Evolutionary conservation across 495 filamentous ascomycete species (phyloP).

Genomic region (Penicillium cinerascens): DNA sequence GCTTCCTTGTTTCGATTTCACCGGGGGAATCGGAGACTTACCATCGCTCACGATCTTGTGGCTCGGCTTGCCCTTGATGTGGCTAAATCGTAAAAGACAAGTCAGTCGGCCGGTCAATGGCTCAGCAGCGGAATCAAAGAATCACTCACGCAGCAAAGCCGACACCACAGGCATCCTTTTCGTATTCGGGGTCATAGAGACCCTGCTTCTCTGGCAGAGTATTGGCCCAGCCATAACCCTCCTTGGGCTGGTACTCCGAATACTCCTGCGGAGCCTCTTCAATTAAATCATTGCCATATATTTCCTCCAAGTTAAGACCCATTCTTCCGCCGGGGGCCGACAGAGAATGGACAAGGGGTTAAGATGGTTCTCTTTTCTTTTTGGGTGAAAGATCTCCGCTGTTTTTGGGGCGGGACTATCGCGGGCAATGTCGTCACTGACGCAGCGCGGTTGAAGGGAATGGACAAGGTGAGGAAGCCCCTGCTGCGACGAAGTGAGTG

Average conservation of each 20-base stretch:
- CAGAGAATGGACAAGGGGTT: constrained; percentile 40
- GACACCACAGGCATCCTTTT: constrained; percentile 99
- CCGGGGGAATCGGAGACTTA: constrained; percentile 43
- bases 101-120: constrained; percentile 13
- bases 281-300: constrained; percentile 59
- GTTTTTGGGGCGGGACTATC: constrained; percentile 15
- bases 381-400: constrained; percentile 18
- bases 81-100: constrained; percentile 49
- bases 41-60: constrained; percentile 99
- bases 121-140: background rate
- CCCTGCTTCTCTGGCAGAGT: constrained; percentile 96
- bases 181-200: constrained; percentile 91
- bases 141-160: constrained; percentile 91
- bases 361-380: constrained; percentile 5
- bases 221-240: constrained; percentile 87
- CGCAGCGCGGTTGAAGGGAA: constrained; percentile 27
- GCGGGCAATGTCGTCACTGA: constrained; percentile 33
- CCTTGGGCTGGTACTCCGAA: constrained; percentile 88
- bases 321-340: constrained; percentile 56
- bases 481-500: constrained; percentile 24
- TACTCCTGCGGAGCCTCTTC: constrained; percentile 57
- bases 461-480: constrained; percentile 15
- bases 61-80: constrained; percentile 95
- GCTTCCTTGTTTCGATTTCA: background rate
- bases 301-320: constrained; percentile 64